Conservation (phyloP, 1,139 yeast genomes). For the Insectozyma bohioensis region DNA sequence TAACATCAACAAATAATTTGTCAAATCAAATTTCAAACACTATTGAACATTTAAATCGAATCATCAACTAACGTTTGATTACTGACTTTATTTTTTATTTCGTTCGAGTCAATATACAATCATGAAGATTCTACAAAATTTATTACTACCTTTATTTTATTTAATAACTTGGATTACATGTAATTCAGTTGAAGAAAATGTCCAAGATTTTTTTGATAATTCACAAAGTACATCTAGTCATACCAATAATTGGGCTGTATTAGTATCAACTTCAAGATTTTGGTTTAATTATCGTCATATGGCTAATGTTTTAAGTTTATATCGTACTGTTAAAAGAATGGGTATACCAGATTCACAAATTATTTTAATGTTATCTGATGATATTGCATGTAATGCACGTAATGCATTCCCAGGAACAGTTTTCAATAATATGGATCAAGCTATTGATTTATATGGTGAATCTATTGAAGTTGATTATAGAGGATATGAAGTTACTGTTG, state of each 20-base stretch:
- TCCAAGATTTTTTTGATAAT: not conserved
- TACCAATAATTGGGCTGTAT: slow-evolving; percentile 91
- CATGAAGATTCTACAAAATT: too few relatives aligned
- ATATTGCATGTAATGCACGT: slow-evolving; percentile 94
- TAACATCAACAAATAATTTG: too few relatives aligned
- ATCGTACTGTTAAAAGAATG: slow-evolving; percentile 89
- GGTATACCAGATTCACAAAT: slow-evolving; percentile 99
- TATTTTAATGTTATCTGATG: slow-evolving; percentile 93
- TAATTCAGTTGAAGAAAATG: not conserved
- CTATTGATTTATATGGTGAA: slow-evolving; percentile 92
- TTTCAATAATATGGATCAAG: slow-evolving; percentile 90
- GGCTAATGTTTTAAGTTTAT: slow-evolving; percentile 94
- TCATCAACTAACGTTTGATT: too few relatives aligned
- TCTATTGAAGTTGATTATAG: slow-evolving; percentile 94
- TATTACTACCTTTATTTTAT: slow-evolving; percentile 6
- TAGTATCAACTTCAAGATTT: slow-evolving; percentile 92
- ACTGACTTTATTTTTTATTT: too few relatives aligned
- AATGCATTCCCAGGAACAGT: slow-evolving; percentile 96
- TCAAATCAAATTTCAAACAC: too few relatives aligned
- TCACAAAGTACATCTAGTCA: slow-evolving; percentile 43
- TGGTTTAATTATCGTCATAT: slow-evolving; percentile 98
- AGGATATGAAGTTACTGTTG: slow-evolving; percentile 98
- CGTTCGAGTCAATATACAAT: not conserved
- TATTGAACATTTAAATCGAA: too few relatives aligned
- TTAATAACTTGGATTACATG: slow-evolving; percentile 1